A percentile compares a stretch with the other conserved stretches of the same genome.
phyloP scores from a whole-genome alignment of 2,329 filamentous ascomycete genomes.

The Apiospora saccharicola region DNA sequence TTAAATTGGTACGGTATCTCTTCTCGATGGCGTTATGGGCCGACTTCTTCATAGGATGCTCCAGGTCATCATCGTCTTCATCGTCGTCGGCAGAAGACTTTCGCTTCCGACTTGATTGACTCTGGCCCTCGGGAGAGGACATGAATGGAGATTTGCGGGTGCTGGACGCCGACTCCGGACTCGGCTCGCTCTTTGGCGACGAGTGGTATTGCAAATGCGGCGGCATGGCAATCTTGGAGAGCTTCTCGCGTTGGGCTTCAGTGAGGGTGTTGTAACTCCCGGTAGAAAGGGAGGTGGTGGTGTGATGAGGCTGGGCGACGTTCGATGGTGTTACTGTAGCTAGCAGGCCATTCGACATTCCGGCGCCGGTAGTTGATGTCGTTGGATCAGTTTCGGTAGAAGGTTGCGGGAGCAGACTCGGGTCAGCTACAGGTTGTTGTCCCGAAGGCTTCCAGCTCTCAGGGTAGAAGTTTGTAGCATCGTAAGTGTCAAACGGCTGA shows the following conservation, averaged over 20 bases:
- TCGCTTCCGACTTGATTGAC: slow-evolving; percentile 67
- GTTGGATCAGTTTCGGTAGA: slow-evolving; percentile 10
- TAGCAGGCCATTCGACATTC: slow-evolving; percentile 21
- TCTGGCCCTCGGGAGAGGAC: slow-evolving; percentile 66
- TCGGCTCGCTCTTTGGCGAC: slow-evolving; percentile 62
- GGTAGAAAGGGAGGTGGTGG: slow-evolving; percentile 29
- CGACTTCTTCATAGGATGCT: slow-evolving; percentile 79
- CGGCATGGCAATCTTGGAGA: slow-evolving; percentile 71
- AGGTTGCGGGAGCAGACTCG: slow-evolving; percentile 31
- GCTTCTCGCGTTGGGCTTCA: slow-evolving; percentile 65
- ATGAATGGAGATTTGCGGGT: slow-evolving; percentile 53
- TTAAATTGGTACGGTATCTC: slow-evolving; percentile 92
- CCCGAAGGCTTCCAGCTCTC: slow-evolving; percentile 41
- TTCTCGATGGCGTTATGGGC: slow-evolving; percentile 99
- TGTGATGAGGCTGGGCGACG: slow-evolving; percentile 16
- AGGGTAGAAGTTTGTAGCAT: slow-evolving; percentile 45
- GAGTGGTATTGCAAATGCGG: slow-evolving; percentile 66
- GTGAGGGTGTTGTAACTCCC: slow-evolving; percentile 54
- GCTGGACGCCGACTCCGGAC: slow-evolving; percentile 63
- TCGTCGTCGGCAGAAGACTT: slow-evolving; percentile 69
- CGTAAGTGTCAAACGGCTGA: slow-evolving; percentile 56
- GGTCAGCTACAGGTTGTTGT: slow-evolving; percentile 41
- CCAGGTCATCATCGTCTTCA: slow-evolving; percentile 67
- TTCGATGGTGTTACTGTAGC: slow-evolving; percentile 19
- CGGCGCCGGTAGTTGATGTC: slow-evolving; percentile 21